phyloP scores from a whole-genome alignment of 2,329 filamentous ascomycete species.

The Plenodomus tracheiphilus region DNA sequence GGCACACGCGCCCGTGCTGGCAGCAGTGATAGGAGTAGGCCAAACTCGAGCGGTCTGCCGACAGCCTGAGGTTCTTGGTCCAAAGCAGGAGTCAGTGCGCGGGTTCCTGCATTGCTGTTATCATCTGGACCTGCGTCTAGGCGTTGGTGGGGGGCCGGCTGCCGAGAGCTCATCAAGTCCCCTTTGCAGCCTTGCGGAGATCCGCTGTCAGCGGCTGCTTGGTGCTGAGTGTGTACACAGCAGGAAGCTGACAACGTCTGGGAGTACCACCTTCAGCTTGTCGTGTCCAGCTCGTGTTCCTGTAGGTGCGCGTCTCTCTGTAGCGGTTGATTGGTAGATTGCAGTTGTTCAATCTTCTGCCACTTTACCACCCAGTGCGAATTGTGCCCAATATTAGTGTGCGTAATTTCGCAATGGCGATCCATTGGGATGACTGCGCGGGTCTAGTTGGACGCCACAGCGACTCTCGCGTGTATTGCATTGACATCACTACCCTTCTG shows the following conservation, averaged over 20 bases:
- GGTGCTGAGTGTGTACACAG: too few relatives aligned
- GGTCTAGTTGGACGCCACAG: conserved; percentile 19
- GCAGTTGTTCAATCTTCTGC: too few relatives aligned
- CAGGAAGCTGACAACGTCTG: conserved; percentile 1
- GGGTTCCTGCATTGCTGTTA: conserved; percentile 29
- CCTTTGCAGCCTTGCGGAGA: not conserved
- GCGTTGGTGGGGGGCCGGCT: conserved; percentile 8
- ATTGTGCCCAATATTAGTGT: not conserved
- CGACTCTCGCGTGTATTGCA: conserved; percentile 10
- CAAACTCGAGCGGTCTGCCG: conserved; percentile 10
- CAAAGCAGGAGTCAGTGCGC: conserved; percentile 9
- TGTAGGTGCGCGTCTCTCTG: not conserved
- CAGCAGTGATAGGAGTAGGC: conserved; percentile 9
- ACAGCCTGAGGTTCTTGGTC: conserved; percentile 6
- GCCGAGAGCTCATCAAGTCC: conserved; percentile 7
- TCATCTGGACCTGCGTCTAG: conserved; percentile 25
- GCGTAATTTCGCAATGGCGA: conserved; percentile 21
- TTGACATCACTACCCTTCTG: conserved; percentile 9
- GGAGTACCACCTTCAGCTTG: too few relatives aligned
- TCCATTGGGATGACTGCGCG: conserved; percentile 10
- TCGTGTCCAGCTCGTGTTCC: not conserved
- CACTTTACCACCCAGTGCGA: too few relatives aligned
- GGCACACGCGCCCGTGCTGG: conserved; percentile 11
- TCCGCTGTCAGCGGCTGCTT: not conserved
- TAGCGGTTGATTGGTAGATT: too few relatives aligned